Percentiles rank a stretch among this genome's conserved stretches.
Conservation (phyloP, 1,284 basidiomycete genomes). For the Ustilago curta region DNA sequence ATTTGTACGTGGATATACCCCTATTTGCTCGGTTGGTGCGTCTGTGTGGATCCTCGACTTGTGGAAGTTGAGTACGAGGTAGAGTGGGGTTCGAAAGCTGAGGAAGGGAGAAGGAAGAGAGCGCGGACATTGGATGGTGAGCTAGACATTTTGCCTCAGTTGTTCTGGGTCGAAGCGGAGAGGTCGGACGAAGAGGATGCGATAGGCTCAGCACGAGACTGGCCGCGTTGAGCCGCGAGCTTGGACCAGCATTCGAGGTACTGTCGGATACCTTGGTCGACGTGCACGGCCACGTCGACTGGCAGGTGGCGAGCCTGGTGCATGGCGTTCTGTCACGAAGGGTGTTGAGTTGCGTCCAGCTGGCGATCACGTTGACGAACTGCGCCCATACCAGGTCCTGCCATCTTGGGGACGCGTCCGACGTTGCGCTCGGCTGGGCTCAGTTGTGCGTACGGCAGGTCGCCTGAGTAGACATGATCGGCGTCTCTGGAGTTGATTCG, state of each 20-base stretch:
- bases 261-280: background rate
- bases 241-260: background rate
- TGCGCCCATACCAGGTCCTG: background rate
- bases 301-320: background rate
- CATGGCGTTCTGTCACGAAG: background rate
- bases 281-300: background rate
- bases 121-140: too few relatives aligned
- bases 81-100: too few relatives aligned
- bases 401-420: background rate
- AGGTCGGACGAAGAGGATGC: too few relatives aligned
- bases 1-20: too few relatives aligned
- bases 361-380: background rate
- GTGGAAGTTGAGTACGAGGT: too few relatives aligned
- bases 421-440: background rate
- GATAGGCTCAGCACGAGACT: background rate
- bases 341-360: background rate
- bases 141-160: too few relatives aligned
- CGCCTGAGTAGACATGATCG: background rate
- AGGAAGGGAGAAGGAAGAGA: too few relatives aligned
- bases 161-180: too few relatives aligned
- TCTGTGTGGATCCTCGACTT: too few relatives aligned
- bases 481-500: background rate
- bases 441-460: background rate
- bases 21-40: too few relatives aligned
- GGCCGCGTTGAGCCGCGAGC: background rate